Percentiles rank a stretch among this genome's conserved stretches.
These are phyloP conservation scores for Diaporthe caulivora DNA, from an alignment of 2,329 filamentous ascomycete species.

Conservation along the genomic window DNA sequence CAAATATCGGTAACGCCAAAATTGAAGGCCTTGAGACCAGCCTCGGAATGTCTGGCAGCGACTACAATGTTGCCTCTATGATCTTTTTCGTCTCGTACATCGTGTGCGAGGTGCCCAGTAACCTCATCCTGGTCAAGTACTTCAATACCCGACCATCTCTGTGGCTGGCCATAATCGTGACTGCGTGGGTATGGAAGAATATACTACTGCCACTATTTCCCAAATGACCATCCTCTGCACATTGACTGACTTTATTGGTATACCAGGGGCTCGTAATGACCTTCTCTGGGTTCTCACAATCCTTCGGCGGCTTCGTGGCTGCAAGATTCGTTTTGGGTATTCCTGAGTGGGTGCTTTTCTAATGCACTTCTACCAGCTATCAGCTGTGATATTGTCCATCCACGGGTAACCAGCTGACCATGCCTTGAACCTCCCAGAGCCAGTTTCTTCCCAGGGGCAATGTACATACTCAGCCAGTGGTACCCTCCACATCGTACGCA, in stretches of 20 bases:
- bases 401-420: background rate
- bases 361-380: background rate
- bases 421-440: constrained; percentile 42
- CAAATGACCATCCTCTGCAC: background rate
- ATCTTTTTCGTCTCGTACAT: constrained; percentile 50
- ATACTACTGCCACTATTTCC: background rate
- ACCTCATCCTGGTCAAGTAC: constrained; percentile 6
- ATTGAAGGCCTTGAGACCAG: constrained; percentile 47
- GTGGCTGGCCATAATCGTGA: background rate
- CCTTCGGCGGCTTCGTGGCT: constrained; percentile 53
- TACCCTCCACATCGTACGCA: constrained; percentile 64
- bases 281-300: constrained; percentile 59
- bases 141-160: background rate
- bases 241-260: background rate
- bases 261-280: constrained; percentile 58
- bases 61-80: constrained; percentile 48
- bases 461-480: constrained; percentile 62
- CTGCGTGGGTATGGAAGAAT: constrained; percentile 2
- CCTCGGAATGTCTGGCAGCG: constrained; percentile 45
- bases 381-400: background rate
- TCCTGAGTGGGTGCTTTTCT: constrained; percentile 48
- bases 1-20: constrained; percentile 46
- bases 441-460: constrained; percentile 56
- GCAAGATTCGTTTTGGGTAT: constrained; percentile 59
- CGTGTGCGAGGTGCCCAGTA: constrained; percentile 44